These are phyloP conservation scores for Solioccasus polychromus DNA, from an alignment of 768 basidiomycete species.

Conservation along the genomic window DNA sequence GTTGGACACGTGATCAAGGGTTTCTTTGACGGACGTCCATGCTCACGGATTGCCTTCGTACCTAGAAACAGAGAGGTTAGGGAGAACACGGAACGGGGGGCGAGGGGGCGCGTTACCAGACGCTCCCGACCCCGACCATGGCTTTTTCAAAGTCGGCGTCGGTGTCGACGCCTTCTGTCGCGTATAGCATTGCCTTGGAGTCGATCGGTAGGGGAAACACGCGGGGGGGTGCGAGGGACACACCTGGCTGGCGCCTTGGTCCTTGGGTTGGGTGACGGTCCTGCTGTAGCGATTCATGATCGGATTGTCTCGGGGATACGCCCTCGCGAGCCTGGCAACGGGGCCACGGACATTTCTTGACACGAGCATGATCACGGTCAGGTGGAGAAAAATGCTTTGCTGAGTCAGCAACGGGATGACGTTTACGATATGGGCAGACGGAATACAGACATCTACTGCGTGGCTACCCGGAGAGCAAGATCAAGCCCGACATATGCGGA, in stretches of 20 bases:
- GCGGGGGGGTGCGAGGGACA: constrained; percentile 2
- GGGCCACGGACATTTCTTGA: constrained; percentile 16
- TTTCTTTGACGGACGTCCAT: neutral
- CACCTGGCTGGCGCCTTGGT: constrained; percentile 94
- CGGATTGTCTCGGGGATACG: constrained; percentile 40
- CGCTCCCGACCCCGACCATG: constrained; percentile 96
- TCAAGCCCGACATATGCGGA: constrained; percentile 37
- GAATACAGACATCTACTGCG: constrained; percentile 26
- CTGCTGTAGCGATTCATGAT: constrained; percentile 73
- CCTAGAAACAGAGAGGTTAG: constrained; percentile 49
- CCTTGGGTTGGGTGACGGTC: constrained; percentile 85
- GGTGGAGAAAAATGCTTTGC: constrained; percentile 7
- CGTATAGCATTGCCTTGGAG: constrained; percentile 92
- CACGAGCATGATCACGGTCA: neutral
- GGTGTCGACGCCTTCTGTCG: constrained; percentile 84
- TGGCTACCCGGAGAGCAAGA: constrained; percentile 40
- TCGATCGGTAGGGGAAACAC: neutral
- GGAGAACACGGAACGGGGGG: constrained; percentile 2
- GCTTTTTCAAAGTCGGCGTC: constrained; percentile 91
- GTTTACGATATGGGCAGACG: too few species aligned
- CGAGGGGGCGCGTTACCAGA: constrained; percentile 67
- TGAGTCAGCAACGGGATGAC: constrained; percentile 17
- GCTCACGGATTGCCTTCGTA: constrained; percentile 98
- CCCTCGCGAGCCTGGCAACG: constrained; percentile 28
- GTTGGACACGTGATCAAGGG: constrained; percentile 5